phyloP scores from a whole-genome alignment of 768 basidiomycete genomes.

The Mycena polygramma region DNA sequence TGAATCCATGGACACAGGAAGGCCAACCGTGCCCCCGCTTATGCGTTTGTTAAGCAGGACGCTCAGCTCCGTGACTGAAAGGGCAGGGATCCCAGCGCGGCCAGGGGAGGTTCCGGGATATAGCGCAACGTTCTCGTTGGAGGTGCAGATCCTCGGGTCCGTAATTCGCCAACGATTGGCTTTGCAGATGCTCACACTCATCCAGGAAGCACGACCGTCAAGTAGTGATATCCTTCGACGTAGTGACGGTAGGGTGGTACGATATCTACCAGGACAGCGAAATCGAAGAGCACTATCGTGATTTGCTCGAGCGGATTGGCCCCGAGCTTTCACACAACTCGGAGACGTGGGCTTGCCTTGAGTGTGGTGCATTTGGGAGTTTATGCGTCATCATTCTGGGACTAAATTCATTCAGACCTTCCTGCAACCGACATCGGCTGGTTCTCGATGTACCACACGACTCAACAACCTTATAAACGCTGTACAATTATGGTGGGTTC shows the following conservation, averaged over 20 bases:
- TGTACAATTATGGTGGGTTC: neutral
- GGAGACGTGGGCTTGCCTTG: neutral
- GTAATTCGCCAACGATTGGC: neutral
- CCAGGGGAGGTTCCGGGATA: neutral
- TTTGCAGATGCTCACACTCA: neutral
- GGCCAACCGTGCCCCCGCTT: neutral
- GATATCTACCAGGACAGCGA: neutral
- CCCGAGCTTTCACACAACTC: slow-evolving; percentile 17
- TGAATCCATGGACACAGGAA: neutral
- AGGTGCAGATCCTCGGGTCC: neutral
- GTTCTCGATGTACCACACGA: neutral
- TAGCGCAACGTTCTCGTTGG: neutral
- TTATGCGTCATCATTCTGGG: neutral
- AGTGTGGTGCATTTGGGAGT: slow-evolving; percentile 10
- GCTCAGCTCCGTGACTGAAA: neutral
- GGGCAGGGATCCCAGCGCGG: neutral
- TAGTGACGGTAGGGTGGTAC: slow-evolving; percentile 12
- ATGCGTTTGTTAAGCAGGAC: neutral
- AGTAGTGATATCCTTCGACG: neutral
- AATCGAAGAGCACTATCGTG: slow-evolving; percentile 9
- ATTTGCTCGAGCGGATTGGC: slow-evolving; percentile 8
- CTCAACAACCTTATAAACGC: neutral
- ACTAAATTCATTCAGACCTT: neutral
- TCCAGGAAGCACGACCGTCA: neutral
- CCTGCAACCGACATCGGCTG: slow-evolving; percentile 16